A percentile compares a stretch with the other conserved stretches of the same genome.
Conservation (phyloP, 768 basidiomycete species). For the Kwoniella sp. region DNA sequence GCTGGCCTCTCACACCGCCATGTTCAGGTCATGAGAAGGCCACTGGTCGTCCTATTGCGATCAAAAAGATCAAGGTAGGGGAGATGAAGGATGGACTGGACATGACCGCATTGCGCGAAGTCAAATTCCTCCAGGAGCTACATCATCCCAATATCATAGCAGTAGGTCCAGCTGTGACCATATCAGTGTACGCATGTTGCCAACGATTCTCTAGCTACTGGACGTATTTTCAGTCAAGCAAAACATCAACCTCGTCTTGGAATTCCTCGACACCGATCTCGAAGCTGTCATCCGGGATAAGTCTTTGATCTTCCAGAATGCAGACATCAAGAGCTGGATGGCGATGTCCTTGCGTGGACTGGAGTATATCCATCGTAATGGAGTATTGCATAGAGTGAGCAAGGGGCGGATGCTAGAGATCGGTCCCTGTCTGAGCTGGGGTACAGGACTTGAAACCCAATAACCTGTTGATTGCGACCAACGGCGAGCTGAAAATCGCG, state of each 20-base stretch:
- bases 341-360: slow-evolving; percentile 95
- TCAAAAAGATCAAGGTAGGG: slow-evolving; percentile 97
- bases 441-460: slow-evolving; percentile 93
- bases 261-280: slow-evolving; percentile 91
- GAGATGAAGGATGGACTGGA: slow-evolving; percentile 97
- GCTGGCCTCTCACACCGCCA: too few relatives aligned
- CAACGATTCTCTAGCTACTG: slow-evolving; percentile 61
- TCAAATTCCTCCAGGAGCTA: slow-evolving; percentile 91
- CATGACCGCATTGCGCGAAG: slow-evolving; percentile 97
- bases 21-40: slow-evolving; percentile 27
- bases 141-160: slow-evolving; percentile 93
- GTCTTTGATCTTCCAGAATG: slow-evolving; percentile 82
- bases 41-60: slow-evolving; percentile 61
- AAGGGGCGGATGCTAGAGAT: background rate
- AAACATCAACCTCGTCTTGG: slow-evolving; percentile 93
- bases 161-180: slow-evolving; percentile 54
- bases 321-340: slow-evolving; percentile 98
- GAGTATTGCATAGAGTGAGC: slow-evolving; percentile 82
- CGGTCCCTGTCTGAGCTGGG: background rate
- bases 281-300: slow-evolving; percentile 96
- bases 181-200: background rate
- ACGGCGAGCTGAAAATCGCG: slow-evolving; percentile 90
- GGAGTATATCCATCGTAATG: slow-evolving; percentile 97
- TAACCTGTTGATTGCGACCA: slow-evolving; percentile 86
- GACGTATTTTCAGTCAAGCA: slow-evolving; percentile 96